Evolutionary conservation across 2,329 filamentous ascomycete genomes (phyloP), one percentile per base, ranked within the genome.

Genomic region (Coniochaeta hoffmannii): DNA sequence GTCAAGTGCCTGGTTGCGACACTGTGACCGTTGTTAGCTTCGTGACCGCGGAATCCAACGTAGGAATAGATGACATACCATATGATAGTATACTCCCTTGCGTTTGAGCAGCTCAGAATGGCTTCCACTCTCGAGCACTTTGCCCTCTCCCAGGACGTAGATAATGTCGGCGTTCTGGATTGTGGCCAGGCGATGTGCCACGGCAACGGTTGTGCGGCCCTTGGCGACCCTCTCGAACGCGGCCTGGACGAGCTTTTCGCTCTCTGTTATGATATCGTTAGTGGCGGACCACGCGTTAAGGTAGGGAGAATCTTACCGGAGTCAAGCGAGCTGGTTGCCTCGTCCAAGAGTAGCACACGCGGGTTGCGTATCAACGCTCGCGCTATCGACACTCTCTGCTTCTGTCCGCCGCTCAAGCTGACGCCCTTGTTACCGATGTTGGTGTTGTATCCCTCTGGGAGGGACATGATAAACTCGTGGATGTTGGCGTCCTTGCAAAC

Each of bases 131-230:
- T 83, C 80, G 11, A 83, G 64, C 44, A 83, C 71, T 60, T 74
- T 79, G 24, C 86, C 83, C 58, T 85, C 78, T 11, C 87, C 87
- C 50, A 94, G 81, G 0, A 93, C 88, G 62, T 89, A 90, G 41
- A 92, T 92, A n/a, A 85, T 73, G 66, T 93, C 85, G 1, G 88
- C 87, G 61, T 91, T 87, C 68, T 89, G 88, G 19, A 92, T 84
- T 12, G 87, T 93, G 0, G 86, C 86, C 51, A 93, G 74, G 14
- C 89, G 77, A 67, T 93, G 89, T 1, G 89, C 89, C 11, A 94
- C 88, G 2, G 88, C 87, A 3, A 94, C 75, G 58, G 88, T 89
- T 1, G 89, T 85, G 8, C 80, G 72, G 2, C 80, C 80, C 59
- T 76, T 75, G 3, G 77, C 77, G 0, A 82, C 83, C 41, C 75